These are phyloP conservation scores for Zoysia matrella DNA, from an alignment of 202 grass and related monocot species.

Conservation along the genomic window DNA sequence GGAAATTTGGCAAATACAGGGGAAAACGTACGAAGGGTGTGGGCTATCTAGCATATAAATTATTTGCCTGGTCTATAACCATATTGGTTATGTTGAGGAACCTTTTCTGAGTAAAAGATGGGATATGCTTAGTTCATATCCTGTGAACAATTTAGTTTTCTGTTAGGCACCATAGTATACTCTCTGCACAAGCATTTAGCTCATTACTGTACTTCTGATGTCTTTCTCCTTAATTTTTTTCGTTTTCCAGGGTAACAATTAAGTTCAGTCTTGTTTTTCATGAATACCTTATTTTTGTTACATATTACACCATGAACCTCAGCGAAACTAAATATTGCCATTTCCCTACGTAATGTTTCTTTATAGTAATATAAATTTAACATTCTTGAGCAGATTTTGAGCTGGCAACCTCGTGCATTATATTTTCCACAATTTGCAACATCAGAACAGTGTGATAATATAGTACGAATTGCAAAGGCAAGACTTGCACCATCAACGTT, in stretches of 20 bases:
- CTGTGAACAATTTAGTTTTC: neutral
- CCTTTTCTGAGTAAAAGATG: neutral
- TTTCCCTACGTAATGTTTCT: neutral
- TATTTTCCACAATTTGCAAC: constrained; percentile 92
- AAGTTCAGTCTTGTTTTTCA: neutral
- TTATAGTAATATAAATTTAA: constrained; percentile 32
- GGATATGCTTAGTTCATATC: constrained; percentile 4
- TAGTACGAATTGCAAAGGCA: constrained; percentile 73
- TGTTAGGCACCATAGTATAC: neutral
- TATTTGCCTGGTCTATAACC: neutral
- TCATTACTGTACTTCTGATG: neutral
- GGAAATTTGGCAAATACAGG: neutral
- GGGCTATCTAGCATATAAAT: neutral
- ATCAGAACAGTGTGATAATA: constrained; percentile 72
- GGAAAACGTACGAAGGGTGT: neutral
- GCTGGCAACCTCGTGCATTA: constrained; percentile 87
- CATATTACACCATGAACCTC: constrained; percentile 1
- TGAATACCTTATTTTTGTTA: constrained; percentile 1
- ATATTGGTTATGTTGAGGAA: neutral
- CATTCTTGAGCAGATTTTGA: constrained; percentile 86
- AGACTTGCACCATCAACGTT: constrained; percentile 86
- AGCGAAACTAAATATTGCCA: neutral
- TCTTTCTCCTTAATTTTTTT: neutral
- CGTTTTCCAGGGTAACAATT: neutral
- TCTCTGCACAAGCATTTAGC: neutral